Conservation (phyloP, 768 basidiomycete species). For the Suillus tomentosus region DNA sequence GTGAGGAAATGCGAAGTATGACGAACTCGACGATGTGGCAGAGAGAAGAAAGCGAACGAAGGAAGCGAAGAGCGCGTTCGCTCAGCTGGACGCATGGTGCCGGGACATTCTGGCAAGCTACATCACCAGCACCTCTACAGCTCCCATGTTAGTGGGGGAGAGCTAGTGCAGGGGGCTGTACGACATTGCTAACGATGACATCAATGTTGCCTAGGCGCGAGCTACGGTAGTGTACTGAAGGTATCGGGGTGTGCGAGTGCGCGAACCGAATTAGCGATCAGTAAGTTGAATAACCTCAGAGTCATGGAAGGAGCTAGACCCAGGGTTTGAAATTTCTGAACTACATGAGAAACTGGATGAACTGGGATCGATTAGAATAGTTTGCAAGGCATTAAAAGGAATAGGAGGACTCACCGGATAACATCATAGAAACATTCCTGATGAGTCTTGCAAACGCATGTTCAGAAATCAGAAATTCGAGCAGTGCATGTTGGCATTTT, state of each 20-base stretch:
- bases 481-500: slow-evolving; percentile 76
- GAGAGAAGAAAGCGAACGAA: too few relatives aligned
- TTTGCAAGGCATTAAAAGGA: slow-evolving; percentile 8
- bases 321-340: slow-evolving; percentile 18
- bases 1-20: too few relatives aligned
- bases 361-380: slow-evolving; percentile 31
- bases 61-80: too few relatives aligned
- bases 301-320: background rate
- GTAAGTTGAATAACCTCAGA: slow-evolving; percentile 41
- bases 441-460: slow-evolving; percentile 78
- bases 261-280: slow-evolving; percentile 28
- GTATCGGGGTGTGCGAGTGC: slow-evolving; percentile 68
- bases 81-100: too few relatives aligned
- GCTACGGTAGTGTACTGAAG: slow-evolving; percentile 44
- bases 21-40: too few relatives aligned
- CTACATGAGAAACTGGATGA: slow-evolving; percentile 33
- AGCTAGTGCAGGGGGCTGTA: too few relatives aligned
- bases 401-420: slow-evolving; percentile 54
- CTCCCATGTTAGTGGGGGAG: too few relatives aligned
- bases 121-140: too few relatives aligned
- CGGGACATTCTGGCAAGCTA: too few relatives aligned
- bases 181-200: too few relatives aligned
- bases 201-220: slow-evolving; percentile 33
- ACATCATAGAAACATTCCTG: slow-evolving; percentile 73
- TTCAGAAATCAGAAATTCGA: slow-evolving; percentile 78